These are phyloP conservation scores for Neoconidiobolus thromboides DNA, from an alignment of 371 early-diverging fungal species.

Conservation along the genomic window DNA sequence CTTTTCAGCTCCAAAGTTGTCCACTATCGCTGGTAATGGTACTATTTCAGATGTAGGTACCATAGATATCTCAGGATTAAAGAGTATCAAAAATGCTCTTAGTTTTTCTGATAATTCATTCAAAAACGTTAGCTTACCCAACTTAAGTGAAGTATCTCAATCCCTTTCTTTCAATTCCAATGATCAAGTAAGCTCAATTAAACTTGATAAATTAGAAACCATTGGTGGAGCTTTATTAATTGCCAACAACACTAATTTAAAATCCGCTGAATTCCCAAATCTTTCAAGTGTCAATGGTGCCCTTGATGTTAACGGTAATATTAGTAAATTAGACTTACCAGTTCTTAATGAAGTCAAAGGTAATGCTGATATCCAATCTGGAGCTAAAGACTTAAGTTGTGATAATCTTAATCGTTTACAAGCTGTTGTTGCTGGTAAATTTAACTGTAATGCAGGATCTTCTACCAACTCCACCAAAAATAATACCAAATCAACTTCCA, in stretches of 20 bases:
- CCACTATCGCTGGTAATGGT: conserved; percentile 1
- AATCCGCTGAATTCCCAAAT: conserved; percentile 6
- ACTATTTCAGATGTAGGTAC: background rate
- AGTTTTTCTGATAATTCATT: conserved; percentile 18
- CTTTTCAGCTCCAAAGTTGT: background rate
- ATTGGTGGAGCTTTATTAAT: conserved; percentile 20
- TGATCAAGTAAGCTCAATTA: conserved; percentile 11
- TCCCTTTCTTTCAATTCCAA: conserved; percentile 18
- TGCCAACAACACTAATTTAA: conserved; percentile 14
- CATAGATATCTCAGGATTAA: background rate
- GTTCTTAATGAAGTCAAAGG: background rate
- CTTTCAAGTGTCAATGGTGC: background rate
- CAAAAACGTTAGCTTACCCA: conserved; percentile 11
- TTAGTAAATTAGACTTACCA: background rate
- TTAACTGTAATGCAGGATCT: background rate
- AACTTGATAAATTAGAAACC: conserved; percentile 11
- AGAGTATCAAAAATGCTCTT: conserved; percentile 1
- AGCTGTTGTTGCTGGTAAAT: background rate
- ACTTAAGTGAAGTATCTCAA: conserved; percentile 12
- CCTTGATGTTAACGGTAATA: background rate
- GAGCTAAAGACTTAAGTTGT: background rate
- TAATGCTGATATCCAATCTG: background rate
- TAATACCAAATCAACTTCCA: too few species aligned
- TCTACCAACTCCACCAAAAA: too few species aligned
- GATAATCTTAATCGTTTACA: background rate